These are phyloP conservation scores for Phialocephala sp. DNA, from an alignment of 2,329 filamentous ascomycete species.

Conservation along the genomic window DNA sequence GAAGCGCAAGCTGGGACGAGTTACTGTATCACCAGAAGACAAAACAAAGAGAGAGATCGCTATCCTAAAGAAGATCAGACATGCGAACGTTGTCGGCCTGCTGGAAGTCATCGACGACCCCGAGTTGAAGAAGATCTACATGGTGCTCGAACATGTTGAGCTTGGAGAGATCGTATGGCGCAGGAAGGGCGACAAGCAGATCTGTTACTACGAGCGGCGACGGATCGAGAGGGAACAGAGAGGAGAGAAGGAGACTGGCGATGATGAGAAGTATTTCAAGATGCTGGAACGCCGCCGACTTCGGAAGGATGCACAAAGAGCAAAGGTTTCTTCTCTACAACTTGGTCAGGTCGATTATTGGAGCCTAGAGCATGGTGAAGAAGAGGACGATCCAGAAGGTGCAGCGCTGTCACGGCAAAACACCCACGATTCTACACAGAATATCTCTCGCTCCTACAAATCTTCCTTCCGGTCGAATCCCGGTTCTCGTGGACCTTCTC, in stretches of 20 bases:
- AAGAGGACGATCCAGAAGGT: conserved; percentile 53
- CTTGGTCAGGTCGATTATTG: conserved; percentile 69
- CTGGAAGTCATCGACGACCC: conserved; percentile 98
- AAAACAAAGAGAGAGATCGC: conserved; percentile 96
- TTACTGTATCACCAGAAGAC: conserved; percentile 71
- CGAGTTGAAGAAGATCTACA: conserved; percentile 95
- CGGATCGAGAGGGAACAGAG: conserved; percentile 76
- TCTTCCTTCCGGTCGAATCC: conserved; percentile 38
- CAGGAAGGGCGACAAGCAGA: conserved; percentile 82
- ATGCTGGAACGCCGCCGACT: conserved; percentile 64
- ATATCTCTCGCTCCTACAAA: conserved; percentile 29
- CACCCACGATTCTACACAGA: conserved; percentile 39
- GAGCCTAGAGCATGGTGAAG: conserved; percentile 81
- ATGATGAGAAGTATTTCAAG: conserved; percentile 65
- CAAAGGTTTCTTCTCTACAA: conserved; percentile 57
- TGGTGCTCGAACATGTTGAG: conserved; percentile 94
- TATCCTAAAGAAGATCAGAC: conserved; percentile 96
- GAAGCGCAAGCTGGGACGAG: conserved; percentile 86
- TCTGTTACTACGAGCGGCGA: conserved; percentile 81
- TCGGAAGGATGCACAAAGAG: conserved; percentile 61
- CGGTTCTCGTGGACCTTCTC: conserved; percentile 38
- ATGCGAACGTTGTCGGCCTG: conserved; percentile 94
- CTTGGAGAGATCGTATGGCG: conserved; percentile 94
- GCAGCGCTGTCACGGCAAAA: conserved; percentile 34
- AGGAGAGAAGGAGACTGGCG: conserved; percentile 60